Evolutionary conservation across 768 basidiomycete genomes (phyloP).

Genomic region (Mycena indigotica): DNA sequence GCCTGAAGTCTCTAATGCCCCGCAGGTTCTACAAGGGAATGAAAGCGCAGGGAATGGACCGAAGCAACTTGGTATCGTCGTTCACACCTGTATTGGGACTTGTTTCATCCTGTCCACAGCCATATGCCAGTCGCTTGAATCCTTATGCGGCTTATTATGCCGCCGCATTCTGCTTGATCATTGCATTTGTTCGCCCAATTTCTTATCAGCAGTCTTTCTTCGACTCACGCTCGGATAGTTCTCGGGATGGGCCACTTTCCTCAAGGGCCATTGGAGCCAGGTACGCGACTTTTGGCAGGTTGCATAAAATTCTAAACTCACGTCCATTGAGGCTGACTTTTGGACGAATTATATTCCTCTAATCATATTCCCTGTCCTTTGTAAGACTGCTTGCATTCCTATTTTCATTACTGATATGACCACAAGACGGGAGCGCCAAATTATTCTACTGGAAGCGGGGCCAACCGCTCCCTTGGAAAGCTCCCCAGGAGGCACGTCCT

Average conservation of each 20-base stretch:
- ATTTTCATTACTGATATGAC: background rate
- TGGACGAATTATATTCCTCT: conserved; percentile 82
- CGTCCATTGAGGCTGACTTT: conserved; percentile 56
- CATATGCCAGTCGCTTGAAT: conserved; percentile 43
- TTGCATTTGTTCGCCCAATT: conserved; percentile 61
- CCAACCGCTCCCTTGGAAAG: conserved; percentile 32
- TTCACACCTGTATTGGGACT: background rate
- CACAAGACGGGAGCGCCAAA: conserved; percentile 44
- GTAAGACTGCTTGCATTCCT: conserved; percentile 26
- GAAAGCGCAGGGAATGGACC: conserved; percentile 77
- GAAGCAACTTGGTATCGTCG: conserved; percentile 46
- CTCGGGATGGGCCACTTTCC: conserved; percentile 46
- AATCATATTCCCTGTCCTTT: conserved; percentile 75
- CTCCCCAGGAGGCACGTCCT: conserved; percentile 1
- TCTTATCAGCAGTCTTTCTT: background rate
- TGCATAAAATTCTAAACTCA: background rate
- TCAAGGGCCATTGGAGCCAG: conserved; percentile 37
- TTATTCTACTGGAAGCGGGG: conserved; percentile 51
- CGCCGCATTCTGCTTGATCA: conserved; percentile 42
- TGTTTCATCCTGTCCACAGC: no score
- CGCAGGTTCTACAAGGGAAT: conserved; percentile 72
- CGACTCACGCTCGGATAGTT: conserved; percentile 31
- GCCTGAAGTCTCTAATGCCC: background rate
- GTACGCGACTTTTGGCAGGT: no score
- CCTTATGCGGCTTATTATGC: conserved; percentile 74